Evolutionary conservation across 2,329 filamentous ascomycete genomes (phyloP), one percentile per base, ranked within the genome.

Genomic region (Sclerotinia subarctica): DNA sequence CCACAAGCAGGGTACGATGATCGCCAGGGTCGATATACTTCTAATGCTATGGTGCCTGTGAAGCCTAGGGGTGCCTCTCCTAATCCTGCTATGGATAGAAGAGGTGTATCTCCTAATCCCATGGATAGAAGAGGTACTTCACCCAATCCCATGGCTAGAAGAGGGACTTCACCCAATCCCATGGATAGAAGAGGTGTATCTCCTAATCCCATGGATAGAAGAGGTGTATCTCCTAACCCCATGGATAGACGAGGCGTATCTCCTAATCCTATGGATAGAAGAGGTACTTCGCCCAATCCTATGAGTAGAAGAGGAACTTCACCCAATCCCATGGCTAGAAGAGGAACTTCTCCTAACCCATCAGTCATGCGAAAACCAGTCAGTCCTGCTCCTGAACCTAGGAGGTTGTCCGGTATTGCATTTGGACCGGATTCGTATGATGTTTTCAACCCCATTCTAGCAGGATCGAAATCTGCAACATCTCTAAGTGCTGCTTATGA

Each of bases 371-470:
- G 91, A 64, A 94, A 94, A 77, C 93, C 90, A 1, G 86, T 93
- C 44, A 93, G 90, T 73, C 90, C 91, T 2, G 85, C 86, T 1
- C 90, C 91, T 2, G 82, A 72, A n/a, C 77, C 80, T 58, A 82
- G 86, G 68, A 80, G 85, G 62, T 74, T 86, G 6, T 90, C 89
- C 2, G 85, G 84, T 21, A 79, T 90, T 5, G 90, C 90, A 0
- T 94, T 92, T 73, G 86, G 88, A 0, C 91, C 91, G 0, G 91
- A 94, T 76, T 89, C 87, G 46, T 94, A 92, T 75, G 88, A 93
- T 73, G 83, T 86, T 0, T 82, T 92, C 71, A 94, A 94, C 70
- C 89, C 90, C 4, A 74, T 64, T 42, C 56, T 77, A 24, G 78
- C 78, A 5, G 72, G 84, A 21, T 78, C 80, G 38, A 64, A 67